Conservation (phyloP, 2,329 filamentous ascomycete species). For the Erysiphe pulchra region DNA sequence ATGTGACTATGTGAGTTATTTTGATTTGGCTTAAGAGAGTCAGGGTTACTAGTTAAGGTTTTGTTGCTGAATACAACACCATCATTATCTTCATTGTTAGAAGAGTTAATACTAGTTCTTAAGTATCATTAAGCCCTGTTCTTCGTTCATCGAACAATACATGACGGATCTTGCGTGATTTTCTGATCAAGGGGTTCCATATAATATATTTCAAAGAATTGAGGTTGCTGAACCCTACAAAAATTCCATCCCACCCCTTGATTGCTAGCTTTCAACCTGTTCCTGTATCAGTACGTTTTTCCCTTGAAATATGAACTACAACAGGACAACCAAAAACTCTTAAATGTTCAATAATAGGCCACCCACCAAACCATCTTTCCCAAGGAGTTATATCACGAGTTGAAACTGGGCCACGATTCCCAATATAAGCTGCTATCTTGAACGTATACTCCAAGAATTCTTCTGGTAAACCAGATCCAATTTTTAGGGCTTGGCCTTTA, state of each 20-base stretch:
- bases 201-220: background rate
- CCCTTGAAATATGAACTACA: background rate
- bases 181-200: background rate
- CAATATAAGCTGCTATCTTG: background rate
- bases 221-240: background rate
- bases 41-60: no score
- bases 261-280: background rate
- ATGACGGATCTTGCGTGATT: background rate
- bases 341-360: background rate
- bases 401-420: background rate
- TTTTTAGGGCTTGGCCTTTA: background rate
- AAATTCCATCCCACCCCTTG: background rate
- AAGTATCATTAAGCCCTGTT: no score
- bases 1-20: no score
- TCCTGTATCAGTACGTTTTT: background rate
- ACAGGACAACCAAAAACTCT: background rate
- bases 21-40: no score
- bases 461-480: background rate
- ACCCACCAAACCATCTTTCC: background rate
- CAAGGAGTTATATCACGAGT: background rate
- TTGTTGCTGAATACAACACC: no score
- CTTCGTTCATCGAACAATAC: no score
- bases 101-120: no score
- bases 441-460: background rate
- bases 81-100: no score